These are phyloP conservation scores for Chenopodium quinoa DNA, from an alignment of 148 eudicot genomes.

Conservation along the genomic window DNA sequence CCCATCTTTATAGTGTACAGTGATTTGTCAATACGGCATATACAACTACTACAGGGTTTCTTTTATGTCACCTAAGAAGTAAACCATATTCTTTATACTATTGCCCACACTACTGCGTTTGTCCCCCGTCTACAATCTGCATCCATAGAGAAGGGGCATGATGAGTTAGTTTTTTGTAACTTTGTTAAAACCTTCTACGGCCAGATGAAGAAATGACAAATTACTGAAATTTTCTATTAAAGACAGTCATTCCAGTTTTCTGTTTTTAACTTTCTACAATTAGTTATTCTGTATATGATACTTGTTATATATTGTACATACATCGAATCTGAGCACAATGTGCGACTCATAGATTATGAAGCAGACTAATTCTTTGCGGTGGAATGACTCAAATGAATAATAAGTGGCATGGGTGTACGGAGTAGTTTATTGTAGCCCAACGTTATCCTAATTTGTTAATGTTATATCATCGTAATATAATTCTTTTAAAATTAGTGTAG, in stretches of 20 bases:
- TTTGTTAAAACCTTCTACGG: constrained; percentile 18
- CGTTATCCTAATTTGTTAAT: no score
- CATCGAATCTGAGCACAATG: no score
- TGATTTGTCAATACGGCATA: constrained; percentile 26
- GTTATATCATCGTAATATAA: no score
- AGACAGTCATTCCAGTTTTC: background rate
- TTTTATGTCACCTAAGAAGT: constrained; percentile 17
- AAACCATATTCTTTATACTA: constrained; percentile 20
- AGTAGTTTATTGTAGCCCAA: no score
- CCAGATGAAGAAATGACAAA: constrained; percentile 24
- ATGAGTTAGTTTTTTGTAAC: constrained; percentile 22
- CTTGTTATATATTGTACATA: no score
- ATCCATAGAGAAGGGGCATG: constrained; percentile 7
- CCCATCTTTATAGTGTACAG: constrained; percentile 39
- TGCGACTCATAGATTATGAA: no score
- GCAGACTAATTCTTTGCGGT: no score
- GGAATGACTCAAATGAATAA: no score
- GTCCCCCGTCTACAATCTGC: background rate
- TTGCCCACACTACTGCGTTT: constrained; percentile 3
- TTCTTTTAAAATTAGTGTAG: no score
- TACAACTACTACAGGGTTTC: constrained; percentile 20
- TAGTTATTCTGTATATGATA: background rate
- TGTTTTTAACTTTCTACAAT: background rate
- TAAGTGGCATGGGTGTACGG: no score
- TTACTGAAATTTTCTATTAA: constrained; percentile 3